Percentiles rank a stretch among this genome's conserved stretches.
These are phyloP conservation scores for Cyberlindnera mississippiensis DNA, from an alignment of 805 yeast species.

Conservation along the genomic window DNA sequence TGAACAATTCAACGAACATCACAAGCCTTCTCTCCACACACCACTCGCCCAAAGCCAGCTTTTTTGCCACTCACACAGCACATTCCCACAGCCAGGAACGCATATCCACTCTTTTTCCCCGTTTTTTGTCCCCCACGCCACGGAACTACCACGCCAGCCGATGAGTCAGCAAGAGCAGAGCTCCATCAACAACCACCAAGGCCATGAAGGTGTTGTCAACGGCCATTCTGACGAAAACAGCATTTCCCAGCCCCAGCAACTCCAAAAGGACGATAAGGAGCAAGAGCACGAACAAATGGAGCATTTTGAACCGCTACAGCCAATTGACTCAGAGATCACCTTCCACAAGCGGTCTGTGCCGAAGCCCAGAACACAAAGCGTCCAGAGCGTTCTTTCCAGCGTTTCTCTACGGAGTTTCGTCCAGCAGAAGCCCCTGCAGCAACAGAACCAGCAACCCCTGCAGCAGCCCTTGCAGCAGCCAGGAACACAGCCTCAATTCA, in stretches of 20 bases:
- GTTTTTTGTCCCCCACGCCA: too few species aligned
- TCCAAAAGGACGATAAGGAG: background rate
- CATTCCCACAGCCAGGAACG: too few species aligned
- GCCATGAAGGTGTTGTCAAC: constrained; percentile 3
- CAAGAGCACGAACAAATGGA: constrained; percentile 29
- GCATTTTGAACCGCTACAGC: constrained; percentile 8
- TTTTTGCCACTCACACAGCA: too few species aligned
- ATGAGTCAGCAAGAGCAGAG: constrained; percentile 3
- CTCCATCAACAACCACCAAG: background rate
- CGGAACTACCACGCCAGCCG: too few species aligned
- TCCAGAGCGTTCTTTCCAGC: constrained; percentile 45
- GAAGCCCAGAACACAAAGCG: constrained; percentile 35
- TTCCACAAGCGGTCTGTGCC: constrained; percentile 63
- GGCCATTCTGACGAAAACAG: background rate
- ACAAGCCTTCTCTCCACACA: background rate
- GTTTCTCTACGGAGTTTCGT: constrained; percentile 56
- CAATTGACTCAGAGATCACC: constrained; percentile 42
- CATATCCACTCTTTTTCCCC: too few species aligned
- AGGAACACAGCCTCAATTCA: constrained; percentile 22
- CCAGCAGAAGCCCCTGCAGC: constrained; percentile 26
- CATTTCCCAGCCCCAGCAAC: background rate
- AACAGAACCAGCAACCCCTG: constrained; percentile 3
- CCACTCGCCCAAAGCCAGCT: background rate
- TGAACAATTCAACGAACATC: background rate
- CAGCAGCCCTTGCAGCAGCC: constrained; percentile 2